Evolutionary conservation across 2,329 filamentous ascomycete species (phyloP).

Genomic region (Hymenotorrendiella dingleyae): DNA sequence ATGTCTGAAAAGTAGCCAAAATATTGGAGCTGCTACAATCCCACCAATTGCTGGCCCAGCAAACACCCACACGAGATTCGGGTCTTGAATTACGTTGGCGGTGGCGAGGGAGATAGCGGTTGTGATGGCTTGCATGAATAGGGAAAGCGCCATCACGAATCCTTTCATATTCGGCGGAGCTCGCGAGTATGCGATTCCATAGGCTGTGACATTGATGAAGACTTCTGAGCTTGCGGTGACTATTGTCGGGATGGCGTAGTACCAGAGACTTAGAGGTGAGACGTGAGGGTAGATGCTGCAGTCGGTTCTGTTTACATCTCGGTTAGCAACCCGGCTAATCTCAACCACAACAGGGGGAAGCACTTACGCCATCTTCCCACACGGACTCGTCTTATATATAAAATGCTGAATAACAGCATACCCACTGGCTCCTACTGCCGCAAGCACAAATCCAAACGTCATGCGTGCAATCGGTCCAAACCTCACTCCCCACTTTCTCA

Average conservation of each 20-base stretch:
- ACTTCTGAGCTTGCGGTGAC: conserved; percentile 50
- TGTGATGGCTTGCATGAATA: conserved; percentile 65
- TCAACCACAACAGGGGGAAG: neutral
- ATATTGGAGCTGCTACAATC: conserved; percentile 3
- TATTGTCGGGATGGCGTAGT: conserved; percentile 39
- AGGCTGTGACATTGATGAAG: conserved; percentile 51
- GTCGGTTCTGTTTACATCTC: neutral
- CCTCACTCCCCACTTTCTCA: conserved; percentile 54
- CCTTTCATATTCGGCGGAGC: conserved; percentile 74
- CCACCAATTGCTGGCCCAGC: conserved; percentile 54
- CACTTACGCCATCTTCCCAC: conserved; percentile 37
- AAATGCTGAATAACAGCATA: conserved; percentile 52
- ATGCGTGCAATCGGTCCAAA: conserved; percentile 74
- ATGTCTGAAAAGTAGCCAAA: conserved; percentile 8
- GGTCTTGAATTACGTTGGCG: conserved; percentile 54
- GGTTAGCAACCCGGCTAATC: too few species aligned
- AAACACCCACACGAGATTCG: conserved; percentile 66
- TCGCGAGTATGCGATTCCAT: conserved; percentile 72
- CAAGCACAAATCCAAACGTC: conserved; percentile 60
- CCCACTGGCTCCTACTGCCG: conserved; percentile 53
- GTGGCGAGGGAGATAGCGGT: conserved; percentile 63
- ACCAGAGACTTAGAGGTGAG: conserved; percentile 56
- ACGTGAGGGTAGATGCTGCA: conserved; percentile 44
- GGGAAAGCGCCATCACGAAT: conserved; percentile 60
- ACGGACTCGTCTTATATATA: conserved; percentile 58